phyloP scores from a whole-genome alignment of 2,329 filamentous ascomycete genomes.

The Arachnomyces sp. region DNA sequence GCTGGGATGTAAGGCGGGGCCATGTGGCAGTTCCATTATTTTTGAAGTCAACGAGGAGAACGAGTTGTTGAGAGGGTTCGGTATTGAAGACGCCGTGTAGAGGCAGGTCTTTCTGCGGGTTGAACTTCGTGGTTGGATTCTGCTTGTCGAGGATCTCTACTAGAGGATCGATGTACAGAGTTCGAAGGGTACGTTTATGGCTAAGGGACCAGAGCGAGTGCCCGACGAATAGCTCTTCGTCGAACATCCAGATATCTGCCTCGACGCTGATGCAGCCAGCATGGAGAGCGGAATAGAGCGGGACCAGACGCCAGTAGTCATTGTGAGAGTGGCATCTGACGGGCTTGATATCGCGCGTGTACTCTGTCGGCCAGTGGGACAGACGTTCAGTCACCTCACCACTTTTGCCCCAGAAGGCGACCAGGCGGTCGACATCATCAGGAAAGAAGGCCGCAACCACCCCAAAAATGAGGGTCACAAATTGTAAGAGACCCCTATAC shows the following conservation, averaged over 20 bases:
- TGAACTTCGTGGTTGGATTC: conserved; percentile 38
- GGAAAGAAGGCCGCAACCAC: conserved; percentile 36
- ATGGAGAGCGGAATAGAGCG: conserved; percentile 48
- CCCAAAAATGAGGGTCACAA: conserved; percentile 31
- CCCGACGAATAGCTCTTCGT: conserved; percentile 48
- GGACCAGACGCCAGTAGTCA: conserved; percentile 51
- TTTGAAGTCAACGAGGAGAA: conserved; percentile 49
- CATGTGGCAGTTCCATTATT: conserved; percentile 32
- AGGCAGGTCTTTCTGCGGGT: conserved; percentile 19
- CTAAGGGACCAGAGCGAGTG: conserved; percentile 44
- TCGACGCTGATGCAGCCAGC: conserved; percentile 51
- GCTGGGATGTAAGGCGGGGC: conserved; percentile 33
- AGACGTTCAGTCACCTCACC: conserved; percentile 29
- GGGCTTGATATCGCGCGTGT: conserved; percentile 43
- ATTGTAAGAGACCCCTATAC: conserved; percentile 33
- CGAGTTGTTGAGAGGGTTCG: conserved; percentile 41
- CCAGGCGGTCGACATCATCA: conserved; percentile 32
- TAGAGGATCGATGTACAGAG: conserved; percentile 48
- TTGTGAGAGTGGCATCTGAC: conserved; percentile 52
- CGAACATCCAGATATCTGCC: conserved; percentile 51
- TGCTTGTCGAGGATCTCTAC: conserved; percentile 42
- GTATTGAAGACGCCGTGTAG: conserved; percentile 46
- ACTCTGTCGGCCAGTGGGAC: conserved; percentile 39
- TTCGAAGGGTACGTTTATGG: conserved; percentile 40
- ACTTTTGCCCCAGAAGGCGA: conserved; percentile 34